Evolutionary conservation across 1,284 basidiomycete genomes (phyloP), one percentile per base, ranked within the genome.

Genomic region (Heterobasidion parviporum): DNA sequence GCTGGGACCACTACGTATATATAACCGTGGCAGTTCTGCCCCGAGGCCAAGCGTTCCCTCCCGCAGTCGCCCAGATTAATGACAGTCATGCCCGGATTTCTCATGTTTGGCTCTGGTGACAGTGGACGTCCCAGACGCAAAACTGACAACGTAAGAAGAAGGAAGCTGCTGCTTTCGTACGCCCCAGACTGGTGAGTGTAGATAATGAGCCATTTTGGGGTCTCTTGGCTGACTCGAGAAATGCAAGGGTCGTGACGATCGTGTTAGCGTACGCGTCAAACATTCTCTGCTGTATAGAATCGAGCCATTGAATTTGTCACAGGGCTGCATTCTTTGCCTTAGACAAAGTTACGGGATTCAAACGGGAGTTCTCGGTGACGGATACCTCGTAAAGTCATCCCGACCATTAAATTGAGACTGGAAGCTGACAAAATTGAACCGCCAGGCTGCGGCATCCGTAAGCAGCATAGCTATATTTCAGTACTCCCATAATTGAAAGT

Each of bases 351-450:
- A 75, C 85, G 50, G 95, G 95, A 5, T 96, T 89, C 71, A 82
- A 88, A 63, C 76, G 95, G 55, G 80, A 84, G 55, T 97, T 97
- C 70, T 93, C 90, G 0, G 72, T 95, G 12, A 75, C 77, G 43
- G 93, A 97, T 68, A 84, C 84, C 10, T 85, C 89, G 77, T 89
- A 64, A 56, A 84, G 41, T 7, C 5, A 26, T 26, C 1, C 26
- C 26, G 26, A 26, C 26, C 26, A 26, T 26, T 26, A 26, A 5
- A 5, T 26, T 26, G 26, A 26, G 5, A 5, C 26, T 5, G 1
- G 26, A 26, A 26, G 26, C 26, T 26, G 26, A 26, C 26, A 26
- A 5, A 26, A 26, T 26, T 26, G 26, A 26, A 26, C 26, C 6
- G 5, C 26, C 26, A 26, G 26, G 26, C 26, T 26, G 26, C 26